phyloP scores from a whole-genome alignment of 768 basidiomycete genomes.

The Suillus americanus region DNA sequence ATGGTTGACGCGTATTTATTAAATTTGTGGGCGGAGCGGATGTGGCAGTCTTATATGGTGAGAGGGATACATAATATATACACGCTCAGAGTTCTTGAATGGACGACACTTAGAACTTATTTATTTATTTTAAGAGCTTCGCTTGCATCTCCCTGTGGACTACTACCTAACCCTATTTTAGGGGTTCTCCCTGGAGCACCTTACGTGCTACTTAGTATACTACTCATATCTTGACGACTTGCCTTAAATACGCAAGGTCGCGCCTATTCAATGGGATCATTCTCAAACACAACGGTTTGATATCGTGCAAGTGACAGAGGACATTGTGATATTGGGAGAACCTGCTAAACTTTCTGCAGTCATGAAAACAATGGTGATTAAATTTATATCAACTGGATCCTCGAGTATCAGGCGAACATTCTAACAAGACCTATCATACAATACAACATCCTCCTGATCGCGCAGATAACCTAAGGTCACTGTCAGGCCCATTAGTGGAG shows the following conservation, averaged over 20 bases:
- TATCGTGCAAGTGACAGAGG: not conserved
- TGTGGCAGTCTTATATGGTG: constrained; percentile 10
- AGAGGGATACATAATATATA: not conserved
- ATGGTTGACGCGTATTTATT: constrained; percentile 73
- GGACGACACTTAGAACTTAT: not conserved
- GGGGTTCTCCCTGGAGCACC: not conserved
- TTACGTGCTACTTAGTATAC: too few species aligned
- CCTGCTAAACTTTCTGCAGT: not conserved
- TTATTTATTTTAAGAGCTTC: too few species aligned
- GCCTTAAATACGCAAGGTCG: not conserved
- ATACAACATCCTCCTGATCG: not conserved
- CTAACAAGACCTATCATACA: not conserved
- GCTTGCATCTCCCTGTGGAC: too few species aligned
- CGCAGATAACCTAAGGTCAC: too few species aligned
- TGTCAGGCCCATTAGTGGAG: not conserved
- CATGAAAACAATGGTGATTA: not conserved
- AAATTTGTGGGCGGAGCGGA: constrained; percentile 84
- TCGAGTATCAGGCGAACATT: not conserved
- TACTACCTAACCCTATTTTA: too few species aligned
- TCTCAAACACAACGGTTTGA: too few species aligned
- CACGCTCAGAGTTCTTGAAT: not conserved
- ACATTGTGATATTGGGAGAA: not conserved
- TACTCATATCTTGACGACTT: not conserved
- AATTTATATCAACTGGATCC: not conserved
- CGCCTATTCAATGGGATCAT: not conserved